Evolutionary conservation across 495 filamentous ascomycete genomes (phyloP), one percentile per base, ranked within the genome.

Genomic region (Aeminium ludgeri): DNA sequence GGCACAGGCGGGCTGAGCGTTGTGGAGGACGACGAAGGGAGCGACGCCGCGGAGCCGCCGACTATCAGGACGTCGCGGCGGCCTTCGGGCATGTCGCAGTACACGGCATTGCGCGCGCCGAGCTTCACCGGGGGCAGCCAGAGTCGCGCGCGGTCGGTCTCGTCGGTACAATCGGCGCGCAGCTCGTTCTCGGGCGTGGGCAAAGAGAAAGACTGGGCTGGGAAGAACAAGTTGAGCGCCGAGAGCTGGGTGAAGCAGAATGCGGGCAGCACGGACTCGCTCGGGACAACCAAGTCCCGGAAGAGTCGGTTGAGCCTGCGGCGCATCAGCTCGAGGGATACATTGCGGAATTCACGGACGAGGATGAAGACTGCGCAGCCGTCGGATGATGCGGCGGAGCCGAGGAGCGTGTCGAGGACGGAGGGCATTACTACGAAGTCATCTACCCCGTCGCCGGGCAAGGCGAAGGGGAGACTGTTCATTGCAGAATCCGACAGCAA

Each of bases 21-120:
- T 10, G 49, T 62, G 16, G 59, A 59, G 61, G 28, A 66, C 59
- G 41, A 57, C n/a, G 71, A 74, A 41, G 66, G 70, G 20, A 76
- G 82, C 51, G 74, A 89, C 56, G 78, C 84, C 10, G 86, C 86
- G 6, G 70, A 74, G 46, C 66, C 83, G 11, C 86, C 86, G 13
- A 78, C 89, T 17, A 76, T 95, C 55, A 75, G 82, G 42, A 95
- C 87, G 35, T 73, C 84, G 36, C 84, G 84, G 57, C 80, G 79
- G 15, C 82, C 84, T 2, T 80, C 74, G 28, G 79, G 78, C 13
- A 67, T 73, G 47, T 80, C 74, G 2, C 56, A 68, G n/a, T 56
- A 82, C 34, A 83, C 81, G 15, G 74, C 78, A 7, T 69, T 51
- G 3, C 51, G 53, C 15, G 44, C 44, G 36, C 48, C 55, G 30